These are phyloP conservation scores for Lithohypha guttulata DNA, from an alignment of 2,329 filamentous ascomycete species.

Conservation along the genomic window DNA sequence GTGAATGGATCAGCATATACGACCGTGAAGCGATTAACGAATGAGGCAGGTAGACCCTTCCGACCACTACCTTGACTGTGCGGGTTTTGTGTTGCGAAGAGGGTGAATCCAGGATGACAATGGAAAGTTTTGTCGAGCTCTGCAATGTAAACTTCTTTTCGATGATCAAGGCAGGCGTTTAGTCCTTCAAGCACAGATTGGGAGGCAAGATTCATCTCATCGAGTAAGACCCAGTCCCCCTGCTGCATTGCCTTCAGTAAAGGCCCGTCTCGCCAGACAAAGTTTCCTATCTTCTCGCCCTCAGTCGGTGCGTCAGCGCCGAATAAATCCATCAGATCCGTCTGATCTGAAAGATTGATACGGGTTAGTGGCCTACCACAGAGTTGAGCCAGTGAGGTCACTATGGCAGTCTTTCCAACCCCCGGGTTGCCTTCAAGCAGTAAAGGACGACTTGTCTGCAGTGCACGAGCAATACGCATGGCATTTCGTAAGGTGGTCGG, in stretches of 20 bases:
- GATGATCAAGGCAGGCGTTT: constrained; percentile 92
- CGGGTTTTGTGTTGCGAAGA: constrained; percentile 95
- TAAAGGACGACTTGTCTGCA: constrained; percentile 83
- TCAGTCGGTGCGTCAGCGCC: constrained; percentile 93
- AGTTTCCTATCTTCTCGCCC: constrained; percentile 79
- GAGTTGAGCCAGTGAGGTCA: constrained; percentile 70
- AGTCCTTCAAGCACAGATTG: constrained; percentile 93
- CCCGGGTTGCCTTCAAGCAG: constrained; percentile 94
- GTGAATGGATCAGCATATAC: constrained; percentile 91
- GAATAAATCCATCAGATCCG: constrained; percentile 93
- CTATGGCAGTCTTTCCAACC: constrained; percentile 91
- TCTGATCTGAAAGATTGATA: constrained; percentile 97
- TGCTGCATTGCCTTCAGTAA: constrained; percentile 95
- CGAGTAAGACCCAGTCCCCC: constrained; percentile 90
- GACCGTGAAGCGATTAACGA: constrained; percentile 95
- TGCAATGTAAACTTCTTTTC: constrained; percentile 89
- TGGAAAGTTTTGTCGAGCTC: constrained; percentile 92
- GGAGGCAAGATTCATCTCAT: constrained; percentile 97
- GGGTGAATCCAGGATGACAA: constrained; percentile 76
- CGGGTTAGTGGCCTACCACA: constrained; percentile 75
- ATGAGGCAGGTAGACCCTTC: constrained; percentile 88
- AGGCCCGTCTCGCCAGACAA: constrained; percentile 90
- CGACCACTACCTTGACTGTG: constrained; percentile 93
- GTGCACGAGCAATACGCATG: constrained; percentile 78
- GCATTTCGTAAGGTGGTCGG: constrained; percentile 83